Evolutionary conservation across 306 rosid genomes (phyloP), one percentile per base, ranked within the genome.

Genomic region (Myrica gale): DNA sequence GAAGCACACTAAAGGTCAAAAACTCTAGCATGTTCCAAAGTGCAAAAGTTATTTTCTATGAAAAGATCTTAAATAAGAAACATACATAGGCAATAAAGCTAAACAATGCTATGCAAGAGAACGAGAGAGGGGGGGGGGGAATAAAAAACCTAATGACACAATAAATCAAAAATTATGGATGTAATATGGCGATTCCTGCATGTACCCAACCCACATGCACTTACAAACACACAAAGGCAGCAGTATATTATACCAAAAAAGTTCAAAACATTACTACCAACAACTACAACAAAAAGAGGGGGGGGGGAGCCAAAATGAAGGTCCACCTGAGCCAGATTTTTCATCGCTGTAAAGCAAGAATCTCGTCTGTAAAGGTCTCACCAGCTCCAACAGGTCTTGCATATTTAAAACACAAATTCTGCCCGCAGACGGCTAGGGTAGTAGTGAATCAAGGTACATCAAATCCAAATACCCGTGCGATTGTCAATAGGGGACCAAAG

Each of bases 1-100:
- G 72, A 67, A 70, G 65, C 60, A 75, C 44, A 69, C 3, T 62
- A 76, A 54, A 77, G 43, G 79, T 83, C 62, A 75, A 66, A 60
- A 74, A 53, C 16, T 15, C 23, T n/a, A 55, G 52, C 51, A 44
- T 37, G 50, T 20, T 37, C 12, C n/a, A 50, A 52, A 44, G 51
- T 51, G 60, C 21, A 52, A 74, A 45, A 73, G 47, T 47, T 71
- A 10, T 5, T 6, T 50, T 50, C 26, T 4, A 19, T 26, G 32
- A 47, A 20, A 17, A 55, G 9, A 51, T 78, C 47, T 69, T 42
- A 46, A 19, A 21, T 7, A 69, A 47, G 8, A 65, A 42, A n/a
- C 5, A 7, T 41, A 17, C 5, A 7, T 65, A 42, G 19, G 9
- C 8, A 65, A 41, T 8, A 13, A 41, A 42, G 20, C 70, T 4